phyloP scores from a whole-genome alignment of 345 rosid species.

The Dipteronia sinensis region DNA sequence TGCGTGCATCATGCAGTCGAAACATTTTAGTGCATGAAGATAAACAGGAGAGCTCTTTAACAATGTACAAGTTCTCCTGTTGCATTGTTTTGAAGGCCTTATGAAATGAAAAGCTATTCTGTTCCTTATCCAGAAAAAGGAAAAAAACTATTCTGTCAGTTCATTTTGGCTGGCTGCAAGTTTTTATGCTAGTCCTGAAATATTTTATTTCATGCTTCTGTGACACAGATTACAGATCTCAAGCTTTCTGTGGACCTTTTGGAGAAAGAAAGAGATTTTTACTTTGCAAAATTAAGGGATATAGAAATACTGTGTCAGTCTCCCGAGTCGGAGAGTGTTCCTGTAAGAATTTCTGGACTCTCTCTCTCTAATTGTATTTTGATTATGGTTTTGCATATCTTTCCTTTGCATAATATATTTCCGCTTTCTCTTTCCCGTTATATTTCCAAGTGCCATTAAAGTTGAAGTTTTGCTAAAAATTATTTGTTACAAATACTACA shows the following conservation, averaged over 20 bases:
- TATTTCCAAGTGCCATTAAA: not conserved
- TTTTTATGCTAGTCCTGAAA: constrained; percentile 2
- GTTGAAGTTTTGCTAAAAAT: not conserved
- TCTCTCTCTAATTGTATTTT: not conserved
- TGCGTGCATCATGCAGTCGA: not conserved
- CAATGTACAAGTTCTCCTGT: not conserved
- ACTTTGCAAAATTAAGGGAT: constrained; percentile 85
- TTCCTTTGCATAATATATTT: not conserved
- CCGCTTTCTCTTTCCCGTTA: not conserved
- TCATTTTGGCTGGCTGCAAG: not conserved
- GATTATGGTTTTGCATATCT: not conserved
- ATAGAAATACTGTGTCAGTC: constrained; percentile 83
- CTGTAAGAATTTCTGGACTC: constrained; percentile 49
- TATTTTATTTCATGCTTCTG: constrained; percentile 8
- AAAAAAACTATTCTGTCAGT: not conserved
- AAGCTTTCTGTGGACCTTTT: constrained; percentile 74
- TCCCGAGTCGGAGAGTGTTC: constrained; percentile 63
- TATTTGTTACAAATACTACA: not conserved
- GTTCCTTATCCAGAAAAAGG: not conserved
- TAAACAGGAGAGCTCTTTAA: not conserved
- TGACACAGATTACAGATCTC: constrained; percentile 61
- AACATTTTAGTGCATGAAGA: not conserved
- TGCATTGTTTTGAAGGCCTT: not conserved
- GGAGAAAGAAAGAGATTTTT: constrained; percentile 94
- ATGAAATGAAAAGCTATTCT: not conserved